Evolutionary conservation across 805 yeast genomes (phyloP), one percentile per base, ranked within the genome.

Genomic region (Nakazawaea sp.): DNA sequence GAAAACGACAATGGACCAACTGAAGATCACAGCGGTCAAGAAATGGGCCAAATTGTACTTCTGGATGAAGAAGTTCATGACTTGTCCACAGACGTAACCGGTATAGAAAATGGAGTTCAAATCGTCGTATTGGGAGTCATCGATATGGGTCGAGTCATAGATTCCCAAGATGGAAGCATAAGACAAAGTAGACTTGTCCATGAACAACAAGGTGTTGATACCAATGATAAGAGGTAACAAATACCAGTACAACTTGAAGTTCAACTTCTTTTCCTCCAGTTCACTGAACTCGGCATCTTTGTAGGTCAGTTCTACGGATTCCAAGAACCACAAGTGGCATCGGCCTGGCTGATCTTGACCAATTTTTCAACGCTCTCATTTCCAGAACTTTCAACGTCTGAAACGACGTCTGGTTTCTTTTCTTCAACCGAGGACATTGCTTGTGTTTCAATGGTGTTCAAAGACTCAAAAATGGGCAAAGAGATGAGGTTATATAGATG

Each of bases 1-100:
- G 42, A 72, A 70, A 4, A 69, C 59, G 24, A 70, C 54, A 6
- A 66, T 24, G 0, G 71, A 56, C 81, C 81, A 74, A 3, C 56
- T 23, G 11, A 60, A 45, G 12, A 64, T 52, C 36, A 69, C 51
- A 2, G 45, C 47, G 1, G 61, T 44, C 44, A 74, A 49, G 19
- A 63, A 60, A 34, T 51, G 55, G 7, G 68, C 62, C 18, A 71
- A 47, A 18, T 72, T 68, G 7, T 63, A 49, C 40, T 56, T 64
- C 44, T 72, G 78, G 23, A 70, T 56, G 18, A 70, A 53, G 33
- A 65, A 50, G 26, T 68, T 68, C 11, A 61, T 48, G 4, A 57
- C 15, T 43, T 72, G 75, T 4, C 75, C 78, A 13, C 23, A 10
- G n/a, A 26, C 10, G 18, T 35, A 35, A 16, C 38, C 38, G 11